These are phyloP conservation scores for Fusarium domesticum DNA, from an alignment of 2,329 filamentous ascomycete species.

Conservation along the genomic window DNA sequence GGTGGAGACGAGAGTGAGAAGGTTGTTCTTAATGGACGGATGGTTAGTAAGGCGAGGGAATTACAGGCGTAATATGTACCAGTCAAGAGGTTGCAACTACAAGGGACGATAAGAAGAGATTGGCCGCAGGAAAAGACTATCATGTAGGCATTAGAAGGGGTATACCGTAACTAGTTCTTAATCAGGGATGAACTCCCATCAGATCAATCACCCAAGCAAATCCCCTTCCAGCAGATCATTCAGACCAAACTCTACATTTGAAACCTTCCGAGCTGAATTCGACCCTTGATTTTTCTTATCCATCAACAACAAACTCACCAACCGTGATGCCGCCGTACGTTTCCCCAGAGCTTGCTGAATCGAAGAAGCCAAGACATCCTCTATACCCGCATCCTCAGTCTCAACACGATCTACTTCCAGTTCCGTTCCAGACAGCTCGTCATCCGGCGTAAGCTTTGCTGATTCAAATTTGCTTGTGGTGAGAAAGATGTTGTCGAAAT, in stretches of 20 bases:
- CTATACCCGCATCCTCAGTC: neutral
- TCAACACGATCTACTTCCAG: neutral
- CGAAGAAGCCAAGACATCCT: slow-evolving; percentile 10
- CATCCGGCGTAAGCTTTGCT: neutral
- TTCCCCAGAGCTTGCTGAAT: slow-evolving; percentile 2
- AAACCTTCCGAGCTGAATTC: neutral
- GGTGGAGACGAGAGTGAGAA: neutral
- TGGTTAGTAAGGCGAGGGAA: neutral
- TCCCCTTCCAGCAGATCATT: neutral
- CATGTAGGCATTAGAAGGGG: too few relatives aligned
- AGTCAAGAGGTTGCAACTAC: too few relatives aligned
- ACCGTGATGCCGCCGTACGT: neutral
- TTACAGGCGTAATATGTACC: neutral
- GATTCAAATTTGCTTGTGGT: neutral
- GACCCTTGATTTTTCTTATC: neutral
- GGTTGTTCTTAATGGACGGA: neutral
- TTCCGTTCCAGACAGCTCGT: neutral
- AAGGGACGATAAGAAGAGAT: too few relatives aligned
- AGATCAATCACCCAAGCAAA: neutral
- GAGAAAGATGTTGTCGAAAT: neutral
- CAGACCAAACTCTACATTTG: neutral
- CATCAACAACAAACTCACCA: neutral
- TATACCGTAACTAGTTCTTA: too few relatives aligned
- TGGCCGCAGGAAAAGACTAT: too few relatives aligned
- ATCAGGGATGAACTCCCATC: too few relatives aligned